Evolutionary conservation across 257 asterid species (phyloP).

Genomic region (Solanum chiquidenum): DNA sequence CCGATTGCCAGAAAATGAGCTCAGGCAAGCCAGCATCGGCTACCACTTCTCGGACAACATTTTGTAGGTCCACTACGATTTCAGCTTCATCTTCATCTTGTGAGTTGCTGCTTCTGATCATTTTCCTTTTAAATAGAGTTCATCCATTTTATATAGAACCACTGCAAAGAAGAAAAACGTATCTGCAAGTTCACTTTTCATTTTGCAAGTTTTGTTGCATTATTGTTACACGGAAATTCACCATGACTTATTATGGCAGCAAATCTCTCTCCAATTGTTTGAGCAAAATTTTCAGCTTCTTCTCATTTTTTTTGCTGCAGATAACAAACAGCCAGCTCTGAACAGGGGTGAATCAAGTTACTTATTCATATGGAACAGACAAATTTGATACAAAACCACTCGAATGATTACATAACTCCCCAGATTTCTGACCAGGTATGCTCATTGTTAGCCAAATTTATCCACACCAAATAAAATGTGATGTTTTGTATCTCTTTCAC

Average conservation of each 20-base stretch:
- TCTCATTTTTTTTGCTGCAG: not conserved
- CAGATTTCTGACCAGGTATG: not conserved
- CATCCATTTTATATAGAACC: not conserved
- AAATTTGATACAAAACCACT: not conserved
- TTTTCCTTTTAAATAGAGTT: not conserved
- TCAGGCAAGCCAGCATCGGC: constrained; percentile 17
- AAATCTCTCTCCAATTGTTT: not conserved
- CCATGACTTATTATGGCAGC: not conserved
- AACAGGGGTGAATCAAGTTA: not conserved
- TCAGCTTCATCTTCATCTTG: constrained; percentile 33
- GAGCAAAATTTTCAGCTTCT: not conserved
- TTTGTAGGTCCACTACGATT: not conserved
- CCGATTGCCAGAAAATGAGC: constrained; percentile 22
- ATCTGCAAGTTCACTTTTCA: not conserved
- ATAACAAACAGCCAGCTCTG: not conserved
- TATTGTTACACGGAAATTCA: not conserved
- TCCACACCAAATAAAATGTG: not conserved
- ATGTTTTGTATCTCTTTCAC: not conserved
- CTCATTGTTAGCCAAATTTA: not conserved
- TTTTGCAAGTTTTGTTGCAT: not conserved
- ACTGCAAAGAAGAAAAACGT: not conserved
- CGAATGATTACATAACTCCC: not conserved
- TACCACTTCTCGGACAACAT: constrained; percentile 29
- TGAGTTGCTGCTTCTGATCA: not conserved
- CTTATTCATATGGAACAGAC: not conserved